Evolutionary conservation across 768 basidiomycete genomes (phyloP).

Genomic region (Leccinum pellstonianum): DNA sequence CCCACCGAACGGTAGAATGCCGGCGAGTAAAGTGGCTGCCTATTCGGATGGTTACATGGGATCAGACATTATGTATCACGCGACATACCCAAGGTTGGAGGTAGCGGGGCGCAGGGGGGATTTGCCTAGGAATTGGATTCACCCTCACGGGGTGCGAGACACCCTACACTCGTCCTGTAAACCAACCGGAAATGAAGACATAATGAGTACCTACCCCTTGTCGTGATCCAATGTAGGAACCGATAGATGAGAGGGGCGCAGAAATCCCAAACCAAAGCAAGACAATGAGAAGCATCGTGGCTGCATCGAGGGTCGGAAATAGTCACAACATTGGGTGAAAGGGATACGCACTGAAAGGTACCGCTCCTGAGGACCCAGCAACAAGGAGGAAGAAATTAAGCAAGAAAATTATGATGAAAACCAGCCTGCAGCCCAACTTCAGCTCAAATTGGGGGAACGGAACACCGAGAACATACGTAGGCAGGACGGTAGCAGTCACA

Average conservation of each 20-base stretch:
- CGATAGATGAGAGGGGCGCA: slow-evolving; percentile 82
- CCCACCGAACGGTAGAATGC: slow-evolving; percentile 87
- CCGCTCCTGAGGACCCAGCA: slow-evolving; percentile 89
- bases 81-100: slow-evolving; percentile 71
- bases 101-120: slow-evolving; percentile 85
- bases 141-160: slow-evolving; percentile 84
- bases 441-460: slow-evolving; percentile 2
- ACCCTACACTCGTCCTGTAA: slow-evolving; percentile 41
- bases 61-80: slow-evolving; percentile 1
- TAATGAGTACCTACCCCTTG: slow-evolving; percentile 63
- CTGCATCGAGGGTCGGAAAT: slow-evolving; percentile 34
- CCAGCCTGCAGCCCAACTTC: slow-evolving; percentile 46
- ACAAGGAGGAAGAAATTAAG: slow-evolving; percentile 86
- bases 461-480: slow-evolving; percentile 55
- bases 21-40: slow-evolving; percentile 79
- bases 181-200: not conserved
- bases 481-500: slow-evolving; percentile 83
- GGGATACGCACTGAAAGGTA: slow-evolving; percentile 74
- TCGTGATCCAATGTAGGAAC: slow-evolving; percentile 82
- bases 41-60: slow-evolving; percentile 25
- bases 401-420: slow-evolving; percentile 86
- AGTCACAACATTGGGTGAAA: not conserved
- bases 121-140: slow-evolving; percentile 94
- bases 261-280: slow-evolving; percentile 93
- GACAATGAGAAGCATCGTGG: slow-evolving; percentile 82